Base-by-base conservation (phyloP, 1,139 yeast species). In the Saccharomyces hybrid region DNA sequence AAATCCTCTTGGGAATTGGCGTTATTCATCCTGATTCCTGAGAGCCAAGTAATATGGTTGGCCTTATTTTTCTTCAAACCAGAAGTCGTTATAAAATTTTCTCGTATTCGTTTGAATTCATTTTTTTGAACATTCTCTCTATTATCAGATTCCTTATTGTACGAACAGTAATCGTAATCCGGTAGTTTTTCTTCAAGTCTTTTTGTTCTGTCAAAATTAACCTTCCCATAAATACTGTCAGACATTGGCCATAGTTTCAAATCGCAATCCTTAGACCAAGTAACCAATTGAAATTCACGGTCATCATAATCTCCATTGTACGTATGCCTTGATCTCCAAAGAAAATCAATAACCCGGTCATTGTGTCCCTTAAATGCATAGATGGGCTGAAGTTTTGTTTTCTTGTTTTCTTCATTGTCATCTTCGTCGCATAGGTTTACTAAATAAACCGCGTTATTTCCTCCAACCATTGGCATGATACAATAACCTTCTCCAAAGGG, bases 401-500 rank as follows among this genome's bases (percentile, higher is more conserved):
- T 70, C 1, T 73, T 71, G 5, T 60, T 64, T 7, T n/a, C 27
- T 26, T 27, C 26, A 7, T 28, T 46, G 38, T 41, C 38, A 47
- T 56, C 60, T 2, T 77, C 77, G 5, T 57, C 58, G 20, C 60
- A 56, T 59, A 79, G 78, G 60, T 84, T 82, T 20, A 85, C 80
- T 31, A 91, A 71, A 64, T 83, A 87, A 1, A 90, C 77, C 0
- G 90, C 77, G 68, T 93, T 84, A 25, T 79, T 77, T 2, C 98
- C 98, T 0, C 96, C 97, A 53, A 95, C 73, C 53, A 87, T 74
- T 0, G 99, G 99, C 89, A 90, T 87, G 4, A 93, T 81, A 11
- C 95, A 88, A 66, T 93, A 87, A n/a, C 93, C 96, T 26, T 78
- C 75, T 0, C 98, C 98, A 74, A 90, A 89, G 0, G 99, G 99